Base-by-base conservation (phyloP, 1,139 yeast genomes). In the Scheffersomyces cryptocercus region DNA sequence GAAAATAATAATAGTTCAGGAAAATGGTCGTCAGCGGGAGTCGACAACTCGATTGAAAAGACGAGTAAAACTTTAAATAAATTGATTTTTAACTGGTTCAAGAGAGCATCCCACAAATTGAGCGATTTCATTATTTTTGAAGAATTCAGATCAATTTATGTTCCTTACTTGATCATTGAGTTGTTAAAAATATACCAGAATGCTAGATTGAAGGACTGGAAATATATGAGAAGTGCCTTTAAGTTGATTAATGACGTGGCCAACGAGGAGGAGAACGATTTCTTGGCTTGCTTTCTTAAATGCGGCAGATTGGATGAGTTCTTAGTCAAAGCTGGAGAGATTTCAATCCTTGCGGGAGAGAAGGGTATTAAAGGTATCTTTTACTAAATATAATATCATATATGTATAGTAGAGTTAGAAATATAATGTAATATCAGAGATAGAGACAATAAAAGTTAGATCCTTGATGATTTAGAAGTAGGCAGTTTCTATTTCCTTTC, bases 101-200 rank as follows among this genome's bases (percentile, higher is more conserved):
- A 52, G 8, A 61, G 62, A 14, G 37, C 47, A 4, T 40, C 49
- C 26, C 44, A 39, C 15, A 42, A 24, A 28, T 41, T 44, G 9
- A 24, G 40, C 5, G 45, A 47, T 11, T 36, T 26, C 10, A 42
- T 39, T 6, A 40, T 85, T 67, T 66, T 64, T 47, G 48, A 52
- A 33, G 79, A 75, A 41, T 69, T 86, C 43, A 76, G 95, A 57
- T 71, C 82, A 7, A 64, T 84, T 15, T 89, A 88, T 61, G 77
- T 88, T n/a, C 96, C 97, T 14, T 81, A 78, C 52, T 64, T 88
- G 44, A 72, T 88, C 30, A 79, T 85, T 44, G 87, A 84, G 50
- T 66, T 86, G 38, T 77, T 83, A 45, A 72, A 75, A 38, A 76
- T 83, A 7, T 75, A 81, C 50, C 75, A 80, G 45, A 59, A 61